Evolutionary conservation across 257 asterid species (phyloP).

Genomic region (Forsythia suspensa): DNA sequence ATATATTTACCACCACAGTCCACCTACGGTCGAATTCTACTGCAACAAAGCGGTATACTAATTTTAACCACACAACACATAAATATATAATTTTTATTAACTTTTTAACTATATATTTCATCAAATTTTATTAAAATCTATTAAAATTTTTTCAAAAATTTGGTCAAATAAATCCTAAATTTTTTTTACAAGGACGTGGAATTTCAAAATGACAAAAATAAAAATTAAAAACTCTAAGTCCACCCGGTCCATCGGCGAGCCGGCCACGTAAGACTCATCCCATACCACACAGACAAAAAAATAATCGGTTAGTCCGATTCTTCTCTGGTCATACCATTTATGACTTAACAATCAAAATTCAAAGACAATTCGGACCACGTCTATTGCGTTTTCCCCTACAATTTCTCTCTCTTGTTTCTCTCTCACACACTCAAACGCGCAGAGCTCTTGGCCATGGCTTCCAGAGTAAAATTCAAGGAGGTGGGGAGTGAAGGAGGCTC

Average conservation of each 20-base stretch:
- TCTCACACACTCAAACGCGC: background rate
- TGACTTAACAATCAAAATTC: background rate
- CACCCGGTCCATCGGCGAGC: background rate
- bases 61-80: too few relatives aligned
- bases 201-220: too few relatives aligned
- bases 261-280: background rate
- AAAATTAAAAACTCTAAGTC: background rate
- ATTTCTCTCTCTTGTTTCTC: background rate
- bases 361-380: background rate
- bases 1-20: too few relatives aligned
- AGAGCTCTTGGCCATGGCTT: slow-evolving; percentile 39
- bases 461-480: slow-evolving; percentile 31
- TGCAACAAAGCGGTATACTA: too few relatives aligned
- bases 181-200: too few relatives aligned
- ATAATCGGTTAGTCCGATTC: background rate
- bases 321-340: background rate
- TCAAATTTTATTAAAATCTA: too few relatives aligned
- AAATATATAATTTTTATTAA: too few relatives aligned
- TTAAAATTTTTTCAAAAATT: too few relatives aligned
- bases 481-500: slow-evolving; percentile 37
- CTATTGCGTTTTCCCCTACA: background rate
- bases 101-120: too few relatives aligned
- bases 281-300: background rate
- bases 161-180: too few relatives aligned
- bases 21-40: too few relatives aligned